Evolutionary conservation across 306 rosid genomes (phyloP).

Genomic region (Fragaria vesca): DNA sequence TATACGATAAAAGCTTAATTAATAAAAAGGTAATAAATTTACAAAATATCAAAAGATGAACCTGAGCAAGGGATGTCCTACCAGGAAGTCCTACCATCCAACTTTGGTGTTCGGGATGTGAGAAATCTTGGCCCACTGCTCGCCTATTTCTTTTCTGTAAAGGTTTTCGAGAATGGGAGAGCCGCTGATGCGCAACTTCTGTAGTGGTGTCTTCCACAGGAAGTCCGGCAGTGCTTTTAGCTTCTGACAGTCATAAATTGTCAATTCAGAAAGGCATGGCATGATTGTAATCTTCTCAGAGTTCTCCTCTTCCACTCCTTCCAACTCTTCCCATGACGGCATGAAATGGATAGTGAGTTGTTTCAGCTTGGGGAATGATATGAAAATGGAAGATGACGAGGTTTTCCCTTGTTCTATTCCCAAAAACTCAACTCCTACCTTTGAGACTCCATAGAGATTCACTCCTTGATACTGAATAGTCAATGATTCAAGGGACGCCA

Average conservation of each 20-base stretch:
- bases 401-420: background rate
- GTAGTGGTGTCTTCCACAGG: conserved; percentile 12
- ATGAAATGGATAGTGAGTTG: no score
- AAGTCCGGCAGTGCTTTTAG: conserved; percentile 16
- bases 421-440: conserved; percentile 4
- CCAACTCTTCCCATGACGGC: background rate
- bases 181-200: accelerated
- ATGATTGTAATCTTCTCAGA: conserved; percentile 5
- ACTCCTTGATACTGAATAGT: no score
- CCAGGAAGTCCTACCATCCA: no score
- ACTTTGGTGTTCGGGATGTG: conserved; percentile 8
- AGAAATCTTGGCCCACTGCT: conserved; percentile 1
- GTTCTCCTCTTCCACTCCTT: background rate
- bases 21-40: no score
- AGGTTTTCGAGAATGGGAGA: background rate
- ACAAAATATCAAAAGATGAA: no score
- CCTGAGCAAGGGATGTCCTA: no score
- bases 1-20: no score
- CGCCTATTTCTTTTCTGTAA: background rate
- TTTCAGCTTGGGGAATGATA: background rate
- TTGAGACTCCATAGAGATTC: no score
- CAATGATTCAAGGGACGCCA: conserved; percentile 2
- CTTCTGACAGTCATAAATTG: accelerated
- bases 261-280: background rate
- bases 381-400: background rate